Evolutionary conservation across 2,329 filamentous ascomycete species (phyloP), one percentile per base, ranked within the genome.

Genomic region (Teratosphaeriaceae sp.): DNA sequence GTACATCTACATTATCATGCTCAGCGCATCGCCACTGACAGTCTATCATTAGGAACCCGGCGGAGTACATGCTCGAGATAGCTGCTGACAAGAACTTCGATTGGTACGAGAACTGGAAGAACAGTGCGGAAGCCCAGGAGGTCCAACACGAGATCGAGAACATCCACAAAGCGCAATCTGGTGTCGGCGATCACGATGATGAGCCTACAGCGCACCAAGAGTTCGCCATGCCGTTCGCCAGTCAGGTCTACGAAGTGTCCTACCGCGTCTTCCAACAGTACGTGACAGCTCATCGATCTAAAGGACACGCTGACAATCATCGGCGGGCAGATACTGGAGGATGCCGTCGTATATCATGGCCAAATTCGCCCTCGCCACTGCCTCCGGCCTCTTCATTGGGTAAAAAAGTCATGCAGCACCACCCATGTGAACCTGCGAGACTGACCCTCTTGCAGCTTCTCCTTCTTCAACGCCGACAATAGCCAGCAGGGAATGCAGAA

Each of bases 11-110:
- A 16, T 11, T 1, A 82, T 83, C 27, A 30, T 5, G 5, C 27
- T n/a, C 8, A 27, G 24, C 13, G 16, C 5, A 3, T 4, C 13
- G 7, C 31, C n/a, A 16, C 15, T 1, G 82, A 83, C 27, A 30
- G 11, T 13, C 27, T n/a, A 13, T n/a, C 27, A 13, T n/a, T n/a
- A 30, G 27, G 47, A 88, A 88, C 52, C 84, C 84, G 0, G 84
- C 84, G 1, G 84, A 88, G 63, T 88, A 79, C 67, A 86, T 88
- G 78, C 72, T 88, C 13, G 68, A 71, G 45, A 61, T 70, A 36
- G 63, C 65, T 19, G 55, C 55, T n/a, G 57, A 59, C 31, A 56
- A 60, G 20, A 62, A 62, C 13, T 58, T 59, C 27, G 65, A 70
- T 44, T 71, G 68, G 68, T 60, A 59, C 36, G 52, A 62, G 7